phyloP scores from a whole-genome alignment of 768 basidiomycete species.

The Suillus alpinus region DNA sequence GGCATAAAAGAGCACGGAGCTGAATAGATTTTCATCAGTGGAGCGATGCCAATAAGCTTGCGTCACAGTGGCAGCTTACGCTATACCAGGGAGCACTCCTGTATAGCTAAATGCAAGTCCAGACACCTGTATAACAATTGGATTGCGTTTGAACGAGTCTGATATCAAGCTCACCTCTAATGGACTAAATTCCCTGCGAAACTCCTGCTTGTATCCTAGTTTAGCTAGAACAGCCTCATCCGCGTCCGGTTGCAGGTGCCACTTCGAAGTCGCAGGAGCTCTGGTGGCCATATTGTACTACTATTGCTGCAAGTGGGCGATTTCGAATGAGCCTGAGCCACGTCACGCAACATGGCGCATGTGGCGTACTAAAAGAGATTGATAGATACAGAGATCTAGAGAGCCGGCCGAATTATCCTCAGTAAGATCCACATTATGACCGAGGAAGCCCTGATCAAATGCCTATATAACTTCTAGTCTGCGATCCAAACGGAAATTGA shows the following conservation, averaged over 20 bases:
- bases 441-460: too few relatives aligned
- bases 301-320: background rate
- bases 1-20: constrained; percentile 4
- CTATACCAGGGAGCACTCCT: constrained; percentile 23
- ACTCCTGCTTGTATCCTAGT: constrained; percentile 30
- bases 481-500: too few relatives aligned
- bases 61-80: constrained; percentile 2
- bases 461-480: too few relatives aligned
- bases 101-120: constrained; percentile 30
- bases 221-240: constrained; percentile 21
- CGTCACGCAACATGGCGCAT: background rate
- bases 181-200: background rate
- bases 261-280: background rate
- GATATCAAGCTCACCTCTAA: constrained; percentile 16
- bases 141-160: background rate
- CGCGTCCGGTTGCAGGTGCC: background rate
- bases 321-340: background rate
- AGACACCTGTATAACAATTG: constrained; percentile 14
- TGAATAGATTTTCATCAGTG: background rate
- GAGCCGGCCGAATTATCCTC: too few relatives aligned
- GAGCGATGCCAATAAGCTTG: background rate
- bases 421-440: too few relatives aligned
- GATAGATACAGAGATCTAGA: background rate
- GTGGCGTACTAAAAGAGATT: background rate
- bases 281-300: background rate